These are phyloP conservation scores for Globisporangium uncinulatum DNA, from an alignment of 352 stramenopile genomes.

Conservation along the genomic window DNA sequence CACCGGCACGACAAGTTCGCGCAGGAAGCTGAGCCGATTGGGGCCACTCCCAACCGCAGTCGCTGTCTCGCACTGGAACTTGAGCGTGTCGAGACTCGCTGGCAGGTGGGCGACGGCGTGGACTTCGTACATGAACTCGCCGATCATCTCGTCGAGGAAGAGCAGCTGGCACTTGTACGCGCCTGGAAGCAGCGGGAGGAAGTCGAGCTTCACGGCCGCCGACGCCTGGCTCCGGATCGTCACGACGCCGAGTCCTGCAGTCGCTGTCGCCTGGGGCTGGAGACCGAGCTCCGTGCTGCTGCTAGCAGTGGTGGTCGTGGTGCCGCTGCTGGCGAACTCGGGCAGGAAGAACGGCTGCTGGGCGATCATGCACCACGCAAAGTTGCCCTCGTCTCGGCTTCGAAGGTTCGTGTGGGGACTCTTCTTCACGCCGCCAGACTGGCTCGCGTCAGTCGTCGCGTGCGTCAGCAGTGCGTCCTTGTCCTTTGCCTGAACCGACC, in stretches of 20 bases:
- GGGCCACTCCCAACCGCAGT: constrained; percentile 2
- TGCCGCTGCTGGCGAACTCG: constrained; percentile 36
- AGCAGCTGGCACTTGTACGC: constrained; percentile 88
- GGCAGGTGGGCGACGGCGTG: constrained; percentile 78
- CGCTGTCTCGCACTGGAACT: constrained; percentile 69
- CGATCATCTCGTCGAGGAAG: constrained; percentile 89
- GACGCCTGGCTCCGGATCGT: constrained; percentile 49
- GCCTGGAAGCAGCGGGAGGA: constrained; percentile 85
- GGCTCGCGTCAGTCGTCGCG: neutral
- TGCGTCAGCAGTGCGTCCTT: neutral
- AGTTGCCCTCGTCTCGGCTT: constrained; percentile 29
- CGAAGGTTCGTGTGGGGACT: constrained; percentile 10
- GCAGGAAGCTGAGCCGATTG: constrained; percentile 46
- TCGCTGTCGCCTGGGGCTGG: constrained; percentile 5
- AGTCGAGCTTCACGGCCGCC: constrained; percentile 77
- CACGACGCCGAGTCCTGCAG: constrained; percentile 19
- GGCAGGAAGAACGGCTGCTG: constrained; percentile 75
- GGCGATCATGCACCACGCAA: constrained; percentile 53
- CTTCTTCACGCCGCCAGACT: neutral
- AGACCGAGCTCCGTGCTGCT: constrained; percentile 6
- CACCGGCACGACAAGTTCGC: constrained; percentile 67
- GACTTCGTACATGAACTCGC: constrained; percentile 94
- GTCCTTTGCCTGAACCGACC: constrained; percentile 7
- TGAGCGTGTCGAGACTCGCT: constrained; percentile 58
- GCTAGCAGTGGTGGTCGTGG: neutral